phyloP scores from a whole-genome alignment of 208 protist species.

The Herpetomonas samuelpessoai region DNA sequence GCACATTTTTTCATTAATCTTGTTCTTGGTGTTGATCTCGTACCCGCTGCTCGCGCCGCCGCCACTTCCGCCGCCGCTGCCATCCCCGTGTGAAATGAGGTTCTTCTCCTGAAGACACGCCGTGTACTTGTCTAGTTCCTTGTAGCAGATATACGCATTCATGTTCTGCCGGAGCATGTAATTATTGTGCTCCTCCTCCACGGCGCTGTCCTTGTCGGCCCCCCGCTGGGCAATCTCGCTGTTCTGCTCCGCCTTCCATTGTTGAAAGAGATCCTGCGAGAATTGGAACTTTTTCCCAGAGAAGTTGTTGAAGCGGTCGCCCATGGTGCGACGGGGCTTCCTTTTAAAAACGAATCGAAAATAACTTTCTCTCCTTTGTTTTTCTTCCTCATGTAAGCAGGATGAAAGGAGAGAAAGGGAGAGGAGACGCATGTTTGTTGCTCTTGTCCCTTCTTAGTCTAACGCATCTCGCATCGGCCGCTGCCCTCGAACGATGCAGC shows the following conservation, averaged over 20 bases:
- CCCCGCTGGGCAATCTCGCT: conserved; percentile 53
- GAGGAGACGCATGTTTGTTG: too few relatives aligned
- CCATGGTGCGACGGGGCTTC: background rate
- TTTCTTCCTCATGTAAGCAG: background rate
- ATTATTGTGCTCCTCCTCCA: conserved; percentile 70
- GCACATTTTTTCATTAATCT: conserved; percentile 66
- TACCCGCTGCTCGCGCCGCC: conserved; percentile 16
- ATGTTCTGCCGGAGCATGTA: conserved; percentile 82
- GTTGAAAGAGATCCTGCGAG: conserved; percentile 59
- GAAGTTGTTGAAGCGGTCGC: conserved; percentile 5
- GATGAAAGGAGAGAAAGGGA: conserved; percentile 5
- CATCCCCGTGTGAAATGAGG: conserved; percentile 30
- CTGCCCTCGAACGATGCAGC: background rate
- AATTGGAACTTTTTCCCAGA: conserved; percentile 55
- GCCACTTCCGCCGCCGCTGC: conserved; percentile 1
- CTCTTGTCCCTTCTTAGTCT: too few relatives aligned
- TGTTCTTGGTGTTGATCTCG: conserved; percentile 77
- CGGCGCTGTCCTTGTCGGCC: conserved; percentile 34
- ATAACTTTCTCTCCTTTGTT: background rate
- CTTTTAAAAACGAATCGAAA: background rate
- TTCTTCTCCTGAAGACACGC: conserved; percentile 62
- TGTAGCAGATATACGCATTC: conserved; percentile 80
- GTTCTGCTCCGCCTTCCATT: conserved; percentile 65
- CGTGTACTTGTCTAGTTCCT: conserved; percentile 72
- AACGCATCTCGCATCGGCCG: background rate